These are phyloP conservation scores for Monosporascus sp. DNA, from an alignment of 2,329 filamentous ascomycete genomes.

Conservation along the genomic window DNA sequence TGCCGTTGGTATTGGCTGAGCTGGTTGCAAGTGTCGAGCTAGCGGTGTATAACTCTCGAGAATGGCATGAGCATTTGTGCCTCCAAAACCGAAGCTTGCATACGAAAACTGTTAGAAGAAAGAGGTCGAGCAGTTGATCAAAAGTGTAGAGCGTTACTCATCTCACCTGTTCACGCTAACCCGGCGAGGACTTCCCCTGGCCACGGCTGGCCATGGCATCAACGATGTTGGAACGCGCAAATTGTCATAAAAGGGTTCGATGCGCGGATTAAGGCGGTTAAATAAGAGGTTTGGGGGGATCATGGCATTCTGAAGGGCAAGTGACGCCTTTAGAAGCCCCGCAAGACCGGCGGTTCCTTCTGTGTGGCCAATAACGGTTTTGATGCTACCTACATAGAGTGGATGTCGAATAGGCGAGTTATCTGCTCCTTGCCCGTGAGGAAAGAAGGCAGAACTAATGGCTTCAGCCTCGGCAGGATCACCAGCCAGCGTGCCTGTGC, in stretches of 20 bases:
- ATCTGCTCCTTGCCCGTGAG: too few relatives aligned
- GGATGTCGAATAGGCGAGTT: too few relatives aligned
- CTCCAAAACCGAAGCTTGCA: slow-evolving; percentile 20
- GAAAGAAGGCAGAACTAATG: background rate
- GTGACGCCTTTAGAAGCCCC: too few relatives aligned
- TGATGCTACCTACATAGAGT: background rate
- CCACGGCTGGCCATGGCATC: slow-evolving; percentile 12
- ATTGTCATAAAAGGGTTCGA: slow-evolving; percentile 19
- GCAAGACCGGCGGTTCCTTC: too few relatives aligned
- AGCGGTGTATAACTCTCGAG: slow-evolving; percentile 13
- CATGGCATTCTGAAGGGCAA: too few relatives aligned
- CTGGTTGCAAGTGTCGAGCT: too few relatives aligned
- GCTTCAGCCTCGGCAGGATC: background rate
- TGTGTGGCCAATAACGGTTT: background rate
- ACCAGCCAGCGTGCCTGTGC: background rate
- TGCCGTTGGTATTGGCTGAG: too few relatives aligned
- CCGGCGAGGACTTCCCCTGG: background rate
- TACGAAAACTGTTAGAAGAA: too few relatives aligned
- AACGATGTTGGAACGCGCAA: slow-evolving; percentile 9
- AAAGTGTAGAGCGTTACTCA: too few relatives aligned
- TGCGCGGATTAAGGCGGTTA: slow-evolving; percentile 19
- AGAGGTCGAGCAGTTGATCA: too few relatives aligned
- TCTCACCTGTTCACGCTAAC: slow-evolving; percentile 14
- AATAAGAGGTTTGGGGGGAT: slow-evolving; percentile 28
- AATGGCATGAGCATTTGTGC: slow-evolving; percentile 20